Percentiles rank a stretch among this genome's conserved stretches.
Evolutionary conservation across 2,329 filamentous ascomycete species (phyloP).

Genomic region (Exutisphaerella laricina): DNA sequence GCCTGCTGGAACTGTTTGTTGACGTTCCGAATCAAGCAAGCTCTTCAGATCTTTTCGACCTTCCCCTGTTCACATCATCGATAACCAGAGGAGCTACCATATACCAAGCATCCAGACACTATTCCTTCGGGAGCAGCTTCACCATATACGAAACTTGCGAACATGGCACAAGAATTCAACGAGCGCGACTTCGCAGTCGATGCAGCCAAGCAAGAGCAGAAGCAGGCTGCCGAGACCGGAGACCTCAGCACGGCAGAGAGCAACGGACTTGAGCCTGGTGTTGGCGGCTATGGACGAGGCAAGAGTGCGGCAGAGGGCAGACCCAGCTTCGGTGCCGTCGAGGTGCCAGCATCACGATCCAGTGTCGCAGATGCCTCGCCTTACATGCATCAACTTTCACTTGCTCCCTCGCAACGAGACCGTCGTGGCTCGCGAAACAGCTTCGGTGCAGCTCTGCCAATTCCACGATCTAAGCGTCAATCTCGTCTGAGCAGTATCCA

Average conservation of each 20-base stretch:
- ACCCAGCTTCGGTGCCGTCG: slow-evolving; percentile 48
- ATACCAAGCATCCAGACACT: too few relatives aligned
- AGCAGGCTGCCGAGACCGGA: slow-evolving; percentile 31
- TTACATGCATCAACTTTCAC: slow-evolving; percentile 69
- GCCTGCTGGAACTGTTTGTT: not conserved
- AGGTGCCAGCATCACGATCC: slow-evolving; percentile 64
- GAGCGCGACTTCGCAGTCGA: slow-evolving; percentile 51
- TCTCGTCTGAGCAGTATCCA: slow-evolving; percentile 62
- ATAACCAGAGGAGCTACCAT: too few relatives aligned
- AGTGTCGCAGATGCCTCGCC: slow-evolving; percentile 61
- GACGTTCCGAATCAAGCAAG: not conserved
- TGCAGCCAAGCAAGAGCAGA: slow-evolving; percentile 33
- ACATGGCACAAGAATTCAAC: slow-evolving; percentile 57
- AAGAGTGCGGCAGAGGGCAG: slow-evolving; percentile 13
- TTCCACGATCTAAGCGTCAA: slow-evolving; percentile 63
- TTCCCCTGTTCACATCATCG: too few relatives aligned
- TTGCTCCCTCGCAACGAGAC: slow-evolving; percentile 62
- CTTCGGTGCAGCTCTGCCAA: slow-evolving; percentile 66
- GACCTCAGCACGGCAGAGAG: slow-evolving; percentile 20
- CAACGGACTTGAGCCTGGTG: slow-evolving; percentile 17
- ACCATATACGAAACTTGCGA: too few relatives aligned
- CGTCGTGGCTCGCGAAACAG: slow-evolving; percentile 68
- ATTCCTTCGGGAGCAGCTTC: too few relatives aligned
- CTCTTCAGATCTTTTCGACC: too few relatives aligned
- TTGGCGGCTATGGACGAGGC: slow-evolving; percentile 17